phyloP scores from a whole-genome alignment of 495 filamentous ascomycete species.

The Aspergillus diversus region DNA sequence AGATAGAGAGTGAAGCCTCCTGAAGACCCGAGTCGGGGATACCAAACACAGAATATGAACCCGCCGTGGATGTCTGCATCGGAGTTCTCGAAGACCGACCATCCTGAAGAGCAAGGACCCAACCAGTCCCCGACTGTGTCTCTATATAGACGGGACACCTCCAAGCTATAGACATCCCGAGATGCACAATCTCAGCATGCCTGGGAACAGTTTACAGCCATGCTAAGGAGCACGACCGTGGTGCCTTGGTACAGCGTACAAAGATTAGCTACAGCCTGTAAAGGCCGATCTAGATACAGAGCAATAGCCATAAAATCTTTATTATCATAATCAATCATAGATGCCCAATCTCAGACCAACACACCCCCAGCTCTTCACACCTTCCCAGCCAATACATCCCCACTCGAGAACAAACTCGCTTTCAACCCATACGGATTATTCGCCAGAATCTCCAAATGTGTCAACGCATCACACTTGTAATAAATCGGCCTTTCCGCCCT shows the following conservation, averaged over 20 bases:
- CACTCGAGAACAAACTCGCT: constrained; percentile 54
- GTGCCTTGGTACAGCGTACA: too few species aligned
- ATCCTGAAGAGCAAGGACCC: too few species aligned
- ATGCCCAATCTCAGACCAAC: not conserved
- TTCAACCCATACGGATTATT: constrained; percentile 71
- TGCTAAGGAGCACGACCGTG: too few species aligned
- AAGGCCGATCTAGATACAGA: too few species aligned
- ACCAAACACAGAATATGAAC: not conserved
- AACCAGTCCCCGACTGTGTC: too few species aligned
- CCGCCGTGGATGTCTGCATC: not conserved
- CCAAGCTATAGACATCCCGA: too few species aligned
- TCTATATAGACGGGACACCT: too few species aligned
- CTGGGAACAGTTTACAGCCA: too few species aligned
- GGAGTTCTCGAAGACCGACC: not conserved
- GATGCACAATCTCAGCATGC: too few species aligned
- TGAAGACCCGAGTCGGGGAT: constrained; percentile 22
- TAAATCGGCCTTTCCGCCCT: constrained; percentile 58
- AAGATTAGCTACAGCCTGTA: too few species aligned
- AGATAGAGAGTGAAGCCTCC: constrained; percentile 31
- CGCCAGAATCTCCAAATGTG: constrained; percentile 65
- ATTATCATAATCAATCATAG: not conserved
- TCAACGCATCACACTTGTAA: constrained; percentile 84
- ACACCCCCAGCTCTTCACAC: constrained; percentile 14
- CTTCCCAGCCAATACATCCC: constrained; percentile 42
- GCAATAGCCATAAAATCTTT: too few species aligned